Conservation (phyloP, 352 stramenopile genomes). For the Globisporangium irregulare region DNA sequence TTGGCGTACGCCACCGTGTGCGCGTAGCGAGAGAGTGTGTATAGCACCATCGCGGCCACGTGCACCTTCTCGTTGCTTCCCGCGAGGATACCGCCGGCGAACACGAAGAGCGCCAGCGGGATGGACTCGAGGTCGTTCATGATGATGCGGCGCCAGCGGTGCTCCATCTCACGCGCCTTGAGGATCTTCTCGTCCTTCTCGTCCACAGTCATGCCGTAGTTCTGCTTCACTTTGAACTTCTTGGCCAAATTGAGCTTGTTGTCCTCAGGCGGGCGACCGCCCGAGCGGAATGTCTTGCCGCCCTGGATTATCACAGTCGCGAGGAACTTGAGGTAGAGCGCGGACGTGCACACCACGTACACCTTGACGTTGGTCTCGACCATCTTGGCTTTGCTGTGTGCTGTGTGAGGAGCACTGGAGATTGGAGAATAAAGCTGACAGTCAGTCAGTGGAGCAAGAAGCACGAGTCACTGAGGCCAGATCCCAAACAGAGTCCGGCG, state of each 20-base stretch:
- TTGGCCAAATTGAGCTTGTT: slow-evolving; percentile 27
- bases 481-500: background rate
- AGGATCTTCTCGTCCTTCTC: slow-evolving; percentile 31
- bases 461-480: too few species aligned
- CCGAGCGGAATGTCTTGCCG: slow-evolving; percentile 45
- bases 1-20: slow-evolving; percentile 42
- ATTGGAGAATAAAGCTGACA: background rate
- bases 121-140: slow-evolving; percentile 66
- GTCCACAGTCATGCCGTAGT: slow-evolving; percentile 31
- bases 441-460: too few species aligned
- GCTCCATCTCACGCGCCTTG: slow-evolving; percentile 31
- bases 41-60: slow-evolving; percentile 28
- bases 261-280: slow-evolving; percentile 54
- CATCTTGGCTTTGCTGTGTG: background rate
- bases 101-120: slow-evolving; percentile 49
- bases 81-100: slow-evolving; percentile 41
- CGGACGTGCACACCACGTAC: slow-evolving; percentile 32
- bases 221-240: slow-evolving; percentile 29
- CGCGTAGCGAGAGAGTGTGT: slow-evolving; percentile 32
- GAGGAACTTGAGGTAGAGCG: slow-evolving; percentile 69
- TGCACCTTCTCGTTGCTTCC: slow-evolving; percentile 36
- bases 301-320: slow-evolving; percentile 44
- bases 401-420: background rate
- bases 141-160: slow-evolving; percentile 53
- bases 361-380: slow-evolving; percentile 14